These are phyloP conservation scores for Fraxinus quadrangulata DNA, from an alignment of 257 asterid genomes.

Conservation along the genomic window DNA sequence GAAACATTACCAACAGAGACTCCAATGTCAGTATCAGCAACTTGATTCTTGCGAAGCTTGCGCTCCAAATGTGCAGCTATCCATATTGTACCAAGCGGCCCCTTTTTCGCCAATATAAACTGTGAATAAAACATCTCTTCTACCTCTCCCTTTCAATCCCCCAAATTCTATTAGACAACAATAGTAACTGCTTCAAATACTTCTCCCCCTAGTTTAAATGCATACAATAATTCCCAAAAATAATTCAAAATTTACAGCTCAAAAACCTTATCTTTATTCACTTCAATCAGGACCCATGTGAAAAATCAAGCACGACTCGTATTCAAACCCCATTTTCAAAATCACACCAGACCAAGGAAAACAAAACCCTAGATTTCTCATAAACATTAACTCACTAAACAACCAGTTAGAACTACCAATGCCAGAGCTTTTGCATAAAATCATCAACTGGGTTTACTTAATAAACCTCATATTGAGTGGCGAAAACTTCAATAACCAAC, in stretches of 20 bases:
- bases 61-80: conserved; percentile 97
- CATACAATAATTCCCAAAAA: conserved; percentile 18
- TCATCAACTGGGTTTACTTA: conserved; percentile 6
- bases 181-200: background rate
- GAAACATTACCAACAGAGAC: conserved; percentile 75
- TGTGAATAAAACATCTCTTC: conserved; percentile 87
- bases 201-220: background rate
- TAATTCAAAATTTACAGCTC: conserved; percentile 4
- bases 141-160: conserved; percentile 17
- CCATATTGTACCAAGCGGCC: conserved; percentile 98
- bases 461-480: conserved; percentile 12
- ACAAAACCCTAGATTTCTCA: conserved; percentile 36
- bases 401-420: background rate
- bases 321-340: conserved; percentile 25
- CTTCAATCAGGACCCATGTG: conserved; percentile 41
- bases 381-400: conserved; percentile 10
- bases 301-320: conserved; percentile 25
- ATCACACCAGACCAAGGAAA: background rate
- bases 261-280: conserved; percentile 15
- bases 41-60: conserved; percentile 96
- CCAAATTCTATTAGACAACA: conserved; percentile 17
- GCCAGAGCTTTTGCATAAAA: background rate
- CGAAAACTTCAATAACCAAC: conserved; percentile 34
- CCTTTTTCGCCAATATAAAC: conserved; percentile 95
- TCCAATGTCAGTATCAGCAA: conserved; percentile 99